Conservation (phyloP, 164 flowering plant genomes). For the Nymphaea thermarum region DNA sequence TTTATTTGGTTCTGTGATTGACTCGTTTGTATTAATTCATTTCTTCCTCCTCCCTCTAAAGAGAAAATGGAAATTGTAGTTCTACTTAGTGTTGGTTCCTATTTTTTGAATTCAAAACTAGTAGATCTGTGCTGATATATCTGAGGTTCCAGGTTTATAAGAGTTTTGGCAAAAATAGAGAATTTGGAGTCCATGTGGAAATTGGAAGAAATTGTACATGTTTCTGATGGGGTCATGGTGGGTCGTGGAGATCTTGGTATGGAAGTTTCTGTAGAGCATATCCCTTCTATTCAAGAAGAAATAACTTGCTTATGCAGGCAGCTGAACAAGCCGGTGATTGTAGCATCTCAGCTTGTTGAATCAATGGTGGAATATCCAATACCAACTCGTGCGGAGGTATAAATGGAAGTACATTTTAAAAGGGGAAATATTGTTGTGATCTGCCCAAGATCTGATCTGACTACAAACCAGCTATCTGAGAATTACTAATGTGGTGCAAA, state of each 20-base stretch:
- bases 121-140: not conserved
- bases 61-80: too few species aligned
- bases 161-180: conserved; percentile 84
- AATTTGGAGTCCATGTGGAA: conserved; percentile 60
- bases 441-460: too few species aligned
- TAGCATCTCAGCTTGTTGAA: conserved; percentile 89
- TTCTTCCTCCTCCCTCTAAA: too few species aligned
- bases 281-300: conserved; percentile 63
- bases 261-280: conserved; percentile 78
- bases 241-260: conserved; percentile 96
- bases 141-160: conserved; percentile 28
- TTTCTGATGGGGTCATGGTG: conserved; percentile 91
- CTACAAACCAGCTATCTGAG: too few species aligned
- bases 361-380: conserved; percentile 92
- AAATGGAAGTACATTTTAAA: not conserved
- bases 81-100: too few species aligned
- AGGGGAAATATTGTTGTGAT: not conserved
- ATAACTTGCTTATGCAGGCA: conserved; percentile 54
- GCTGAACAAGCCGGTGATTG: conserved; percentile 86
- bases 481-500: too few species aligned
- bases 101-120: too few species aligned
- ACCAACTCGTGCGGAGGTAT: conserved; percentile 95
- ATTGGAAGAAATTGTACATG: conserved; percentile 57
- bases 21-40: too few species aligned
- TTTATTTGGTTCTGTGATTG: too few species aligned